Base-by-base conservation (phyloP, 257 asterid genomes). In the Primulina tabacum region DNA sequence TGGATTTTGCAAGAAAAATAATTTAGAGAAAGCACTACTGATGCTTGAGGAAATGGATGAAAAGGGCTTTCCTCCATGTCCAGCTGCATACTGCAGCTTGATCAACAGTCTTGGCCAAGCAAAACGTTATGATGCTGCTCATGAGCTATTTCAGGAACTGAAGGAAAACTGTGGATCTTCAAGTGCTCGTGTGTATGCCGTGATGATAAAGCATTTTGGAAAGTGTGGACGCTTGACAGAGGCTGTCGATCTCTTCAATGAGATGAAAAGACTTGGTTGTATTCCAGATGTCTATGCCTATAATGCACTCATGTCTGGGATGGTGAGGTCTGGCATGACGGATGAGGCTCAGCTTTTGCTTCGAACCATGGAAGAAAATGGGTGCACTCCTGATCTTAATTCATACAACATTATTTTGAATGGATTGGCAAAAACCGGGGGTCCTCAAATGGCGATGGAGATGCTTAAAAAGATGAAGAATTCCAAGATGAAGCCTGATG, bases 21-120 rank as follows among this genome's bases (percentile, higher is more conserved):
- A 83, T 76, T 79, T 92, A 67, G 96, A 90, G 64, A 88, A 85
- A 71, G 97, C 95, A 30, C 68, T 88, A 30, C 60, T 84, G 66
- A 77, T 92, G 86, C 90, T 92, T 8, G 97, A 90, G 81, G 97
- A 92, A 77, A 90, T 92, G 98, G 98, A 92, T 16, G 98, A 92
- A 76, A 90, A 85, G 76, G 97, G 98, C 6, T 85, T 88, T 71
- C 97, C 92, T 6, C 96, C 98, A 8, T 90, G 96, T 71, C 98
- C 98, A 8, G 86, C 97, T 69, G 98, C 98, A 64, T 92, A 92
- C 67, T 92, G 98, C 86, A 90, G 98, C 88, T 81, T 90, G 76
- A 90, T 92, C 78, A 92, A 87, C 78, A 75, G 81, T 67, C 95
- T 92, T 34, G 89, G 96, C 17, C 85, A 87, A 62, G 87, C 83